These are phyloP conservation scores for Alternaria arborescens DNA, from an alignment of 2,329 filamentous ascomycete genomes.

Conservation along the genomic window DNA sequence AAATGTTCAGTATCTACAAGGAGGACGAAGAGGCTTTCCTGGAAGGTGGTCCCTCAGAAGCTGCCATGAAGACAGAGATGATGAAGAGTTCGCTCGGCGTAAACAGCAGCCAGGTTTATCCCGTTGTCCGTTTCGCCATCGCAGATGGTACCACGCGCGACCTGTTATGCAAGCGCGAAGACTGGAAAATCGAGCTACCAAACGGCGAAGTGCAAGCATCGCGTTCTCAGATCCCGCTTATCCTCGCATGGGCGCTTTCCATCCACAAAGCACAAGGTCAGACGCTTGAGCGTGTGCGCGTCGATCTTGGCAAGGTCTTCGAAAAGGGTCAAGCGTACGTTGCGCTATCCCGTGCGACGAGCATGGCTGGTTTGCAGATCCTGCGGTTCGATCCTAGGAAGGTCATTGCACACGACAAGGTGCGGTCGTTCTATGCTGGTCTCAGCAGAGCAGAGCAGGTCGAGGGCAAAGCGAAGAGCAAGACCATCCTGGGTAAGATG, in stretches of 20 bases:
- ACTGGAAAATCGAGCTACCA: slow-evolving; percentile 97
- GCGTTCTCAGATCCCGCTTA: slow-evolving; percentile 78
- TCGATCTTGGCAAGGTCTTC: slow-evolving; percentile 90
- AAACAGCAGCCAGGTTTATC: slow-evolving; percentile 69
- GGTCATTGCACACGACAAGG: slow-evolving; percentile 91
- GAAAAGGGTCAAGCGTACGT: slow-evolving; percentile 99
- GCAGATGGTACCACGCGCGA: slow-evolving; percentile 78
- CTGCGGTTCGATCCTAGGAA: slow-evolving; percentile 86
- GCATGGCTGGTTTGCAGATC: slow-evolving; percentile 86
- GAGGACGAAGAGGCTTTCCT: slow-evolving; percentile 66
- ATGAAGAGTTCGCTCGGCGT: slow-evolving; percentile 59
- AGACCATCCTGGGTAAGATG: slow-evolving; percentile 43
- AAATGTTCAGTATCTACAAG: slow-evolving; percentile 66
- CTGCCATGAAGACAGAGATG: slow-evolving; percentile 54
- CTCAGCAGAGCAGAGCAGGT: slow-evolving; percentile 73
- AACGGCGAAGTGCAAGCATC: slow-evolving; percentile 93
- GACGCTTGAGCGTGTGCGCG: slow-evolving; percentile 91
- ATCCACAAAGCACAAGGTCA: slow-evolving; percentile 99
- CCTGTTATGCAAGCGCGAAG: slow-evolving; percentile 84
- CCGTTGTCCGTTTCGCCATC: slow-evolving; percentile 83
- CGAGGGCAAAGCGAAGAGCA: slow-evolving; percentile 46
- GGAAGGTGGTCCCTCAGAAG: slow-evolving; percentile 56
- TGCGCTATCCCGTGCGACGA: slow-evolving; percentile 90
- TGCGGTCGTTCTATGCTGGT: slow-evolving; percentile 84
- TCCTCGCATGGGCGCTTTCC: slow-evolving; percentile 94